A percentile compares a stretch with the other conserved stretches of the same genome.
These are phyloP conservation scores for Cylindrodendrum hubeiense DNA, from an alignment of 2,329 filamentous ascomycete species.

Conservation along the genomic window DNA sequence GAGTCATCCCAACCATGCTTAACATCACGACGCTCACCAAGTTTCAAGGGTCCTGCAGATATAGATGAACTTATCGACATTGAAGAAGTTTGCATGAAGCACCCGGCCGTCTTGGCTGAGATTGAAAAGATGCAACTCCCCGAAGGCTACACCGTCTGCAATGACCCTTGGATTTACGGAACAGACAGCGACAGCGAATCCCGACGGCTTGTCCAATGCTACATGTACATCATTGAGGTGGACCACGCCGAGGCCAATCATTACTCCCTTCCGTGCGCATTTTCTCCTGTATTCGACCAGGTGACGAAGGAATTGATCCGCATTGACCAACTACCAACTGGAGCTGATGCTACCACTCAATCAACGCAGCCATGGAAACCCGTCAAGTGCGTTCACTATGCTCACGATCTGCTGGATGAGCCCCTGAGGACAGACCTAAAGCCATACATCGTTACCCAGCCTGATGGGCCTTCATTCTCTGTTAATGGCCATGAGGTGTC, in stretches of 20 bases:
- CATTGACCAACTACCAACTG: slow-evolving; percentile 14
- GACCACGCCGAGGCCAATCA: slow-evolving; percentile 23
- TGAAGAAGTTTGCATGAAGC: slow-evolving; percentile 6
- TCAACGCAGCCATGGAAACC: slow-evolving; percentile 18
- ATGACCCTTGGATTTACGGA: slow-evolving; percentile 24
- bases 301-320: slow-evolving; percentile 21
- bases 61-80: slow-evolving; percentile 18
- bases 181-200: slow-evolving; percentile 13
- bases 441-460: slow-evolving; percentile 18
- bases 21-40: background rate
- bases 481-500: slow-evolving; percentile 40
- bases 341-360: background rate
- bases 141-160: slow-evolving; percentile 8
- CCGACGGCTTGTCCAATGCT: slow-evolving; percentile 15
- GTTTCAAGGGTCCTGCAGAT: slow-evolving; percentile 12
- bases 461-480: slow-evolving; percentile 11
- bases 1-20: background rate
- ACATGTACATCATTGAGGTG: slow-evolving; percentile 22
- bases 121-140: slow-evolving; percentile 22
- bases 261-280: slow-evolving; percentile 25
- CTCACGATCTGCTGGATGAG: slow-evolving; percentile 10
- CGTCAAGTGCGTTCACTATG: slow-evolving; percentile 7
- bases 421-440: slow-evolving; percentile 18
- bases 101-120: slow-evolving; percentile 13
- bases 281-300: slow-evolving; percentile 24